Percentiles rank a stretch among this genome's conserved stretches.
Evolutionary conservation across 495 filamentous ascomycete species (phyloP).

Genomic region (Aspergillus coremiiformis): DNA sequence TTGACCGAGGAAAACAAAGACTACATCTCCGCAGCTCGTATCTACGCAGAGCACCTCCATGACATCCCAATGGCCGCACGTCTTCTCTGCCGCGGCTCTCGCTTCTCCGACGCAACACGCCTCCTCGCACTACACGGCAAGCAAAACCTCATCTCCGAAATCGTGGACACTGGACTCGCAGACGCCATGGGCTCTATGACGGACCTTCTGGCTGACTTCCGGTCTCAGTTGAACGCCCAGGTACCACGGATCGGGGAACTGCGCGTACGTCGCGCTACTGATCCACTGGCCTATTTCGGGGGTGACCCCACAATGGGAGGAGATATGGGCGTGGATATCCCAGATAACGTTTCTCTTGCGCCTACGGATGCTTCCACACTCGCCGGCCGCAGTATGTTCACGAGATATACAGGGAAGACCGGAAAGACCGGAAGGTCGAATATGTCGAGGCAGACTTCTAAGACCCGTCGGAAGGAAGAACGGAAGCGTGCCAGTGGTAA

Average conservation of each 20-base stretch:
- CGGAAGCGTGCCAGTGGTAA: constrained; percentile 89
- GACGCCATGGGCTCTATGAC: constrained; percentile 72
- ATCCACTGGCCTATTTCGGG: constrained; percentile 73
- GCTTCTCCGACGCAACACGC: constrained; percentile 77
- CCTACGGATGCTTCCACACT: constrained; percentile 75
- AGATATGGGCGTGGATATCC: constrained; percentile 57
- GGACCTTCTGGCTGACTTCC: constrained; percentile 88
- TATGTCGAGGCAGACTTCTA: constrained; percentile 66
- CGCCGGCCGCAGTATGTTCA: constrained; percentile 70
- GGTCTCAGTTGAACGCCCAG: constrained; percentile 72
- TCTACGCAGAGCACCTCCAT: constrained; percentile 72
- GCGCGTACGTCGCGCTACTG: constrained; percentile 65
- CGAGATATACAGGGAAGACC: constrained; percentile 82
- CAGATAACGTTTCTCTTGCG: constrained; percentile 86
- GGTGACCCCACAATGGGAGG: constrained; percentile 49
- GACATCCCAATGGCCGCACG: constrained; percentile 60
- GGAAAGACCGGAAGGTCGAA: constrained; percentile 77
- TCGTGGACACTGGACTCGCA: constrained; percentile 69
- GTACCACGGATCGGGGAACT: constrained; percentile 78
- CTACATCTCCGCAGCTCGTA: constrained; percentile 67
- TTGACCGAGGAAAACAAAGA: constrained; percentile 80
- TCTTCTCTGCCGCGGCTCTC: constrained; percentile 73
- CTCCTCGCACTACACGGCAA: constrained; percentile 48
- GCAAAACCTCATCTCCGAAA: constrained; percentile 39
- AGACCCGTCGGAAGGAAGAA: constrained; percentile 80